A percentile compares a stretch with the other conserved stretches of the same genome.
Evolutionary conservation across 352 stramenopile species (phyloP).

Genomic region (Phytophthora citricola): DNA sequence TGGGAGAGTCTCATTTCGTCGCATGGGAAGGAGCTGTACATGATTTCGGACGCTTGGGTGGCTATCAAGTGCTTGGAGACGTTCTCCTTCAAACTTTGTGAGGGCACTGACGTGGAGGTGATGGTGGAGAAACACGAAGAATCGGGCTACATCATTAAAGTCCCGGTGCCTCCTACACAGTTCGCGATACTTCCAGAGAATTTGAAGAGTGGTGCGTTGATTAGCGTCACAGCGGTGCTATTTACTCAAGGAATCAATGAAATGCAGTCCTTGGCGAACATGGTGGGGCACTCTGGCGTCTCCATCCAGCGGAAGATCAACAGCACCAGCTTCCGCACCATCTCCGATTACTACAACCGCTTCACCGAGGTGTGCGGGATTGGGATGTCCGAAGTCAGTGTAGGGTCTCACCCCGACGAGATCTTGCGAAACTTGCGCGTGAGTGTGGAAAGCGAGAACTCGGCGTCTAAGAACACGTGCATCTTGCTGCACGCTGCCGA

Average conservation of each 20-base stretch:
- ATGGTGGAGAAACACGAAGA: slow-evolving; percentile 69
- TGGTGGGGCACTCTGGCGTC: slow-evolving; percentile 80
- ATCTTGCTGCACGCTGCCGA: slow-evolving; percentile 87
- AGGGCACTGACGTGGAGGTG: slow-evolving; percentile 52
- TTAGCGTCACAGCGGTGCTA: slow-evolving; percentile 77
- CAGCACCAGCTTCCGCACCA: slow-evolving; percentile 69
- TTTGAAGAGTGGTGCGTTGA: slow-evolving; percentile 62
- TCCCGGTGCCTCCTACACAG: slow-evolving; percentile 47
- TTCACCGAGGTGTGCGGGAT: slow-evolving; percentile 52
- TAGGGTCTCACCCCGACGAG: slow-evolving; percentile 71
- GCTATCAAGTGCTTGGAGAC: slow-evolving; percentile 90
- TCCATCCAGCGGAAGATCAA: slow-evolving; percentile 89
- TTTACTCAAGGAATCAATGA: slow-evolving; percentile 95
- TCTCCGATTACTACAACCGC: slow-evolving; percentile 82
- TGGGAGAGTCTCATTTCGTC: slow-evolving; percentile 96
- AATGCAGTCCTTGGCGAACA: slow-evolving; percentile 93
- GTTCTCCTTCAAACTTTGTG: slow-evolving; percentile 83
- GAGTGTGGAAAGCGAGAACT: slow-evolving; percentile 78
- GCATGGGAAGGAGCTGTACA: slow-evolving; percentile 95
- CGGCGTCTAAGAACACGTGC: slow-evolving; percentile 85
- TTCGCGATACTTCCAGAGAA: slow-evolving; percentile 62
- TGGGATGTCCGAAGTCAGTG: slow-evolving; percentile 51
- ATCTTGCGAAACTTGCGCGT: slow-evolving; percentile 70
- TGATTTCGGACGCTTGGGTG: slow-evolving; percentile 93
- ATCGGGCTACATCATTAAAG: slow-evolving; percentile 73